Evolutionary conservation across 2,329 filamentous ascomycete species (phyloP), one percentile per base, ranked within the genome.

Genomic region (Fusarium newnesense): DNA sequence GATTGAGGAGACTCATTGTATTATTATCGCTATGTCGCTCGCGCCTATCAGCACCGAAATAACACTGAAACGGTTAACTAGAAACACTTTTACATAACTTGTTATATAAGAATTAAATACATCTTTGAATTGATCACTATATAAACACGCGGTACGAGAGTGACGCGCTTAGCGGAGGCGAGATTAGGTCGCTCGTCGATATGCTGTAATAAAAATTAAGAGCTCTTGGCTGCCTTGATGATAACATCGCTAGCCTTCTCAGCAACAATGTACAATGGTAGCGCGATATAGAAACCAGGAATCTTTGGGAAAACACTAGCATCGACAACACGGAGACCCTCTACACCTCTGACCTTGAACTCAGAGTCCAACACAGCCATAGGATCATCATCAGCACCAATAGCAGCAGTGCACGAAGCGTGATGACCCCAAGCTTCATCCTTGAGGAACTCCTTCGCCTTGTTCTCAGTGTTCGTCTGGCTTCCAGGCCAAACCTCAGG

Each of bases 321-420:
- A 80, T 92, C 90, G 1, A 92, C 90, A 6, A 92, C 90, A 34
- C 90, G 82, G 56, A 92, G 77, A 0, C 87, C 86, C 1, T 83
- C 79, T 0, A 89, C 85, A 1, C 88, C 88, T 13, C 86, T 82
- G 2, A 92, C 90, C 18, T 85, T 82, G 77, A 92, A 90, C 56
- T 87, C 79, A 24, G 83, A 81, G 62, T 88, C 85, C 2, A 88
- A 79, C 12, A 87, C 86, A 4, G 85, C 79, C 72, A 78, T 77
- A 2, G 75, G 73, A n/a, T 81, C 80, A 16, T 73, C 57, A 16
- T 81, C 78, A 2, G 78, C 50, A 2, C 80, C 80, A 3, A 81
- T 82, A 0, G 79, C 16, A 69, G 34, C 80, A 81, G 76, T 80
- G 8, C 73, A 81, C 0, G 79, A 80, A 15, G 80, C 80, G 28